Base-by-base conservation (phyloP, 768 basidiomycete species). In the Cystofilobasidium capitatum region DNA sequence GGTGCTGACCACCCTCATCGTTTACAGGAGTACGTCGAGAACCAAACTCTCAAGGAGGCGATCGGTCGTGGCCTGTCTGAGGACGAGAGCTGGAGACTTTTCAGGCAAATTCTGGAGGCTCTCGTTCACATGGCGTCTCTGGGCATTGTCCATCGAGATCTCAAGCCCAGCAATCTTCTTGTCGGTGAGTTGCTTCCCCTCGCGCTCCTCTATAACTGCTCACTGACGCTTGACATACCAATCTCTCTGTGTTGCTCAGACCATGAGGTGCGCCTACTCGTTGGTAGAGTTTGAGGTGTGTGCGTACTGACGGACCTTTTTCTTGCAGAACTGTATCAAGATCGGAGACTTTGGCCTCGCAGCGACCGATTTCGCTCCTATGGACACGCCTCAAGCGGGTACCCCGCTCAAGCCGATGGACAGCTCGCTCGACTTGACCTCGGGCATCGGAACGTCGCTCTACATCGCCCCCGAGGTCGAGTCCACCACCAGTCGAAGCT, bases 391-490 rank as follows among this genome's bases (percentile, higher is more conserved):
- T 69, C 72, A 71, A 14, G 72, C 71, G 31, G 75, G 72, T 26
- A 65, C 71, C 10, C 71, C 71, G 29, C 64, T 72, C 29, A 71
- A 73, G 33, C 47, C 70, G 7, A 51, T 62, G 22, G 57, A 62
- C 29, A 71, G 71, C 49, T 70, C 71, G 35, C 36, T 69, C 3
- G 76, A 78, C 51, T 66, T 74, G 54, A 78, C 77, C 0, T 78
- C 77, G 10, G 75, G 74, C 80, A 91, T 94, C 17, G 92, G 92
- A 63, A 97, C 92, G 0, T 84, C 84, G 63, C 76, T 96, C 24
- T 97, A 96, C 75, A 92, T 94, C 60, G 93, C 93, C 0, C 93
- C 93, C 0, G 92, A 96, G 75, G 88, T 94, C 13, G 83, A 85
- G 66, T 85, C 83, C 0, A 77, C 82, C 58, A 83, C 79, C 71